phyloP scores from a whole-genome alignment of 1,284 basidiomycete species.

The Rhodotorula sp. region DNA sequence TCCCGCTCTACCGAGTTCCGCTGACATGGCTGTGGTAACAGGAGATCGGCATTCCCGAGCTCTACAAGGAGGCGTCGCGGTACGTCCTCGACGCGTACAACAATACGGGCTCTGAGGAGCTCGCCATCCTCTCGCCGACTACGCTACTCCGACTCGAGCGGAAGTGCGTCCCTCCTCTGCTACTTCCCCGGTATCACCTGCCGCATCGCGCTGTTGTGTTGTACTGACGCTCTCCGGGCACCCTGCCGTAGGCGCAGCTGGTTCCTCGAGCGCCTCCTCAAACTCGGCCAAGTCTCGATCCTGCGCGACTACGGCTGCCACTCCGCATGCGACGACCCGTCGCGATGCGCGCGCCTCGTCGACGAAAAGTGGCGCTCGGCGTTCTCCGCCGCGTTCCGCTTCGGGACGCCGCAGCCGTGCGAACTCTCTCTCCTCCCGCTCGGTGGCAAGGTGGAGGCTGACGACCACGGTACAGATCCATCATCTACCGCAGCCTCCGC shows the following conservation, averaged over 20 bases:
- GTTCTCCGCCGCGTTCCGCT: conserved; percentile 68
- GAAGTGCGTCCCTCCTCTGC: conserved; percentile 58
- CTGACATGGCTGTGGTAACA: background rate
- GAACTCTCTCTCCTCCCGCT: conserved; percentile 43
- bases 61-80: conserved; percentile 83
- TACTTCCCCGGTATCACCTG: background rate
- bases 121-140: conserved; percentile 64
- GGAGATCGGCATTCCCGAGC: conserved; percentile 55
- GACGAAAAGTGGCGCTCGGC: conserved; percentile 92
- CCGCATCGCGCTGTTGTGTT: background rate
- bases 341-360: conserved; percentile 76
- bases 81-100: conserved; percentile 71
- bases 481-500: conserved; percentile 83
- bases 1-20: background rate
- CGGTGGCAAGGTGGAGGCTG: too few species aligned
- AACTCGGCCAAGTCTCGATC: conserved; percentile 80
- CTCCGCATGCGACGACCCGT: conserved; percentile 75
- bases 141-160: conserved; percentile 85
- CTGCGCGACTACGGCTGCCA: conserved; percentile 79
- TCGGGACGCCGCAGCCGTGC: conserved; percentile 60
- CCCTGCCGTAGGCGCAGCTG: conserved; percentile 65
- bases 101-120: conserved; percentile 63
- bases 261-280: conserved; percentile 91
- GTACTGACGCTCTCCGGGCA: background rate
- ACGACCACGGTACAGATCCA: too few species aligned